Conservation (phyloP, 208 protist species). For the Trypanosomatidae sp. region DNA sequence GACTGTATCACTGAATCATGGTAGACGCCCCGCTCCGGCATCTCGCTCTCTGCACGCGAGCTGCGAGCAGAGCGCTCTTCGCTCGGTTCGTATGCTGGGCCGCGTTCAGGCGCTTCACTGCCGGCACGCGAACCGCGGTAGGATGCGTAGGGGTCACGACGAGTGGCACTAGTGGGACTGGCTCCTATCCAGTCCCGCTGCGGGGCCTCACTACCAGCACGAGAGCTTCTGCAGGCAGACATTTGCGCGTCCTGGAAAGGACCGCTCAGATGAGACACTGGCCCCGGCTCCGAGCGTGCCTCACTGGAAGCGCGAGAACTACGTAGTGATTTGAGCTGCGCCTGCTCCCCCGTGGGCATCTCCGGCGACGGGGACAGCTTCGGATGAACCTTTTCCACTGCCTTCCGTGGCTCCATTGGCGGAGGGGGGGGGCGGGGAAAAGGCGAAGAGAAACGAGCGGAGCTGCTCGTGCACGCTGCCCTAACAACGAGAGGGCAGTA, state of each 20-base stretch:
- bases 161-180: conserved; percentile 10
- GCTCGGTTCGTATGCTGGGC: conserved; percentile 11
- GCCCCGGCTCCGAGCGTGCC: conserved; percentile 32
- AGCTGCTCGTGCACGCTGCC: background rate
- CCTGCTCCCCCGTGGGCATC: conserved; percentile 24
- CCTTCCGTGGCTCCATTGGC: conserved; percentile 26
- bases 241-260: conserved; percentile 30
- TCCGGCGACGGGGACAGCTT: conserved; percentile 49
- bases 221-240: conserved; percentile 40
- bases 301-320: conserved; percentile 53
- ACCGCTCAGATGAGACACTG: conserved; percentile 8
- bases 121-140: conserved; percentile 39
- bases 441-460: background rate
- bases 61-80: conserved; percentile 28
- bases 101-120: conserved; percentile 48
- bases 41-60: conserved; percentile 51
- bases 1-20: conserved; percentile 16
- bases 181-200: conserved; percentile 27
- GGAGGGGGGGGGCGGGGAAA: background rate
- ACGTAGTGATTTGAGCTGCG: conserved; percentile 23
- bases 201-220: conserved; percentile 49
- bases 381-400: conserved; percentile 20
- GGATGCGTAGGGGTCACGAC: conserved; percentile 12
- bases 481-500: background rate
- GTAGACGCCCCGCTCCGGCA: conserved; percentile 25